These are phyloP conservation scores for Venturiaceae sp. DNA, from an alignment of 2,329 filamentous ascomycete genomes.

Conservation along the genomic window DNA sequence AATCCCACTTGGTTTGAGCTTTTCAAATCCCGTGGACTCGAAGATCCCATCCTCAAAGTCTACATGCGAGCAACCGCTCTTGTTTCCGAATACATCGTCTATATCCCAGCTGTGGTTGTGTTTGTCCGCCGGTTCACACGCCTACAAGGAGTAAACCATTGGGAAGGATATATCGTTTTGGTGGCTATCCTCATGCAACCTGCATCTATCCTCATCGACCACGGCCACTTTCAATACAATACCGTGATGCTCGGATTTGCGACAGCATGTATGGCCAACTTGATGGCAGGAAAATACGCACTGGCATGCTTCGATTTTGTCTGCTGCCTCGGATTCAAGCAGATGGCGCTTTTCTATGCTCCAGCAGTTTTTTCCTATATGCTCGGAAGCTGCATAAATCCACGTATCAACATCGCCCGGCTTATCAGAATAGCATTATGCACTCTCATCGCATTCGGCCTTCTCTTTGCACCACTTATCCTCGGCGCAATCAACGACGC, in stretches of 20 bases:
- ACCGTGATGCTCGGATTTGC: conserved; percentile 95
- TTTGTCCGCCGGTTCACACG: conserved; percentile 76
- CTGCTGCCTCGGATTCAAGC: conserved; percentile 89
- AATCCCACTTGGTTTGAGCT: conserved; percentile 83
- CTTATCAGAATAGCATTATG: conserved; percentile 66
- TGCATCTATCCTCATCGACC: conserved; percentile 80
- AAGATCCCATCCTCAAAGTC: conserved; percentile 73
- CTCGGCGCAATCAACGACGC: conserved; percentile 61
- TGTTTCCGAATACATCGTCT: conserved; percentile 82
- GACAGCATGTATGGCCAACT: conserved; percentile 76
- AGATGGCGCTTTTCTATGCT: conserved; percentile 98
- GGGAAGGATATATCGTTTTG: conserved; percentile 76
- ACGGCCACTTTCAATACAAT: conserved; percentile 97
- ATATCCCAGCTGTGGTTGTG: conserved; percentile 74
- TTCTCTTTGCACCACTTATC: conserved; percentile 68
- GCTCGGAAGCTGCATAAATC: conserved; percentile 75
- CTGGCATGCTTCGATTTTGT: conserved; percentile 96
- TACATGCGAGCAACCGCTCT: conserved; percentile 94
- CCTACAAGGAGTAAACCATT: conserved; percentile 65
- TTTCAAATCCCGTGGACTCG: conserved; percentile 68
- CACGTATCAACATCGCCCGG: conserved; percentile 55
- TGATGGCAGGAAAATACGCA: conserved; percentile 72
- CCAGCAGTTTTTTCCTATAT: conserved; percentile 88
- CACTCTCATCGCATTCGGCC: conserved; percentile 62
- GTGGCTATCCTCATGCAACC: conserved; percentile 90